Evolutionary conservation across 179 eudicot genomes (phyloP).

Genomic region (Heliamphora pulchella): DNA sequence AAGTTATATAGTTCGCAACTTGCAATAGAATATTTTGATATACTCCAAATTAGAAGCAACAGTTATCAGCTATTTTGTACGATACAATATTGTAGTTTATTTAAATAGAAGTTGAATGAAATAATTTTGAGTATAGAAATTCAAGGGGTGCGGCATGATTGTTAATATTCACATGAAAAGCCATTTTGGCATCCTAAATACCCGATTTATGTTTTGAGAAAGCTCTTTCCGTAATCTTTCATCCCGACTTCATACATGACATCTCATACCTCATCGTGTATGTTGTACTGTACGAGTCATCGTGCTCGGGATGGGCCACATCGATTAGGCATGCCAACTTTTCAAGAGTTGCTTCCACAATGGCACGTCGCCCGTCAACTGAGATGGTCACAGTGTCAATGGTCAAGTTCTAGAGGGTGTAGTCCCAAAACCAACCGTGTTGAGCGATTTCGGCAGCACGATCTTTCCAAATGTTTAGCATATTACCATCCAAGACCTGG

Average conservation of each 20-base stretch:
- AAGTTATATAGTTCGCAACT: no score
- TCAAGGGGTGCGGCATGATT: no score
- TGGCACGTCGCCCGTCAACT: slow-evolving; percentile 67
- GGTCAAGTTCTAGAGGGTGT: slow-evolving; percentile 43
- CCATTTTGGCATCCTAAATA: background rate
- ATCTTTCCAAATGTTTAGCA: slow-evolving; percentile 84
- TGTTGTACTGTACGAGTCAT: slow-evolving; percentile 64
- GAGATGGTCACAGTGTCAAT: slow-evolving; percentile 89
- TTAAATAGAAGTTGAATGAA: no score
- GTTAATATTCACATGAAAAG: slow-evolving; percentile 17
- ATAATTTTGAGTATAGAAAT: no score
- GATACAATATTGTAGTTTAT: no score
- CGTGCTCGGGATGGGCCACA: slow-evolving; percentile 53
- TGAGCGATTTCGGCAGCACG: slow-evolving; percentile 67
- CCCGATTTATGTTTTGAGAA: slow-evolving; percentile 56
- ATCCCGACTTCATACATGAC: slow-evolving; percentile 47
- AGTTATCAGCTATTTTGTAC: no score
- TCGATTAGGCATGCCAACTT: slow-evolving; percentile 73
- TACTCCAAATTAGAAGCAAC: no score
- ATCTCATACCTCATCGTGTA: slow-evolving; percentile 92
- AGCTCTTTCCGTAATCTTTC: slow-evolving; percentile 93
- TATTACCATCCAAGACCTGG: slow-evolving; percentile 86
- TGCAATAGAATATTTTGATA: no score
- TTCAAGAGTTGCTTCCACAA: slow-evolving; percentile 82
- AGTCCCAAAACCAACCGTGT: slow-evolving; percentile 90